Conservation (phyloP, 306 rosid genomes). For the Medicago ruthenica region DNA sequence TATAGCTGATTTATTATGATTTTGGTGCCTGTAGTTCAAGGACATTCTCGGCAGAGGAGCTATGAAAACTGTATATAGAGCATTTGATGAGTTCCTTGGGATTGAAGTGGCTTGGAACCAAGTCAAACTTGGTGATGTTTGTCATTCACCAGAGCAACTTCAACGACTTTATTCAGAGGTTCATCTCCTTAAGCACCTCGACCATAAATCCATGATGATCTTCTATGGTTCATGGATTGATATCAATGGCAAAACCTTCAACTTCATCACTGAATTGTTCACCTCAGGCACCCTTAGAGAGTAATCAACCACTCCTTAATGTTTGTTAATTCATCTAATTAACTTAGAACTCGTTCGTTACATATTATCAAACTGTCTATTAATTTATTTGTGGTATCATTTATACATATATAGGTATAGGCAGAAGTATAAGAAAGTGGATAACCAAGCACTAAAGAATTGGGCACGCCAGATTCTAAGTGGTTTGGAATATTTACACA, state of each 20-base stretch:
- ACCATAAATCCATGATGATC: slow-evolving; percentile 76
- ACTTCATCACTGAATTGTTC: slow-evolving; percentile 94
- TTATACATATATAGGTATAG: slow-evolving; percentile 59
- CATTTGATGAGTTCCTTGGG: slow-evolving; percentile 76
- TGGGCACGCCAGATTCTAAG: slow-evolving; percentile 80
- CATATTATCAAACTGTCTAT: too few species aligned
- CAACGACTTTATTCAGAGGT: slow-evolving; percentile 88
- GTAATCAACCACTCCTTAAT: slow-evolving; percentile 45
- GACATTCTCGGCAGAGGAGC: slow-evolving; percentile 92
- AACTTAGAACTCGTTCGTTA: too few species aligned
- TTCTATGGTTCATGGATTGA: slow-evolving; percentile 84
- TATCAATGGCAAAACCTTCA: slow-evolving; percentile 62
- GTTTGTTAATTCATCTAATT: not conserved
- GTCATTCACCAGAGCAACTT: slow-evolving; percentile 72
- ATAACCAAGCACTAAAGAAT: slow-evolving; percentile 68
- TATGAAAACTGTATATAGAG: slow-evolving; percentile 79
- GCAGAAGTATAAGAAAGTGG: slow-evolving; percentile 59
- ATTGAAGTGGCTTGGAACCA: slow-evolving; percentile 98
- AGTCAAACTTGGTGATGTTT: slow-evolving; percentile 72
- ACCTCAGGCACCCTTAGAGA: slow-evolving; percentile 93
- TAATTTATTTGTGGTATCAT: not conserved
- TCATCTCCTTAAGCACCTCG: slow-evolving; percentile 85
- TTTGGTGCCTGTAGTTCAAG: slow-evolving; percentile 55
- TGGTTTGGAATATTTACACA: slow-evolving; percentile 78
- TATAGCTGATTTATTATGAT: not conserved